Evolutionary conservation across 148 eudicot species (phyloP).

Genomic region (Tetragonia tetragonoides): DNA sequence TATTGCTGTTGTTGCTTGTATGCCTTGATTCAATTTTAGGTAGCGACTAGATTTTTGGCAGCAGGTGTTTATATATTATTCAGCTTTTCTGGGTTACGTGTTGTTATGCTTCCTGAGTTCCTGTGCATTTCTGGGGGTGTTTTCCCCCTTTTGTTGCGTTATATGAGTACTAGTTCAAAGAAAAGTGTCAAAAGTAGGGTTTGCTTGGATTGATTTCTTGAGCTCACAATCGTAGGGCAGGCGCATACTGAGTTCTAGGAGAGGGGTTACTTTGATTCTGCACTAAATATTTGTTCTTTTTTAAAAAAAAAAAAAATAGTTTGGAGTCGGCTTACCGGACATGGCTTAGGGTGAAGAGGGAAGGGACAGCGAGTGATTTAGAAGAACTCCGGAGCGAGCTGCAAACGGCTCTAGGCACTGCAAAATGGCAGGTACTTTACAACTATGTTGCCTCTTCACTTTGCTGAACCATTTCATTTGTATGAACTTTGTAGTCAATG

Average conservation of each 20-base stretch:
- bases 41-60: not conserved
- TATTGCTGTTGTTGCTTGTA: not conserved
- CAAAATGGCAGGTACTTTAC: constrained; percentile 89
- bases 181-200: not conserved
- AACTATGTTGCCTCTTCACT: not conserved
- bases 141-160: not conserved
- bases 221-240: not conserved
- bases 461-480: not conserved
- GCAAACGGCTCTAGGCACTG: constrained; percentile 85
- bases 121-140: not conserved
- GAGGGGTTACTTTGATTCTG: not conserved
- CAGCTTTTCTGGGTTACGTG: not conserved
- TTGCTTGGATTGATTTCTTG: not conserved
- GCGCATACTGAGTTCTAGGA: not conserved
- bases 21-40: constrained; percentile 1
- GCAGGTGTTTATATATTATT: not conserved
- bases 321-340: constrained; percentile 78
- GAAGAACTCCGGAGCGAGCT: constrained; percentile 69
- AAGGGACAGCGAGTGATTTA: constrained; percentile 42
- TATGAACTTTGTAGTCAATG: not conserved
- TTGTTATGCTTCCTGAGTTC: not conserved
- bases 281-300: not conserved
- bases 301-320: too few relatives aligned
- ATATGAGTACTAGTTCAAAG: not conserved
- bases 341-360: constrained; percentile 71